Evolutionary conservation across 2,329 filamentous ascomycete species (phyloP).

Genomic region (Ascocoryne sarcoides): DNA sequence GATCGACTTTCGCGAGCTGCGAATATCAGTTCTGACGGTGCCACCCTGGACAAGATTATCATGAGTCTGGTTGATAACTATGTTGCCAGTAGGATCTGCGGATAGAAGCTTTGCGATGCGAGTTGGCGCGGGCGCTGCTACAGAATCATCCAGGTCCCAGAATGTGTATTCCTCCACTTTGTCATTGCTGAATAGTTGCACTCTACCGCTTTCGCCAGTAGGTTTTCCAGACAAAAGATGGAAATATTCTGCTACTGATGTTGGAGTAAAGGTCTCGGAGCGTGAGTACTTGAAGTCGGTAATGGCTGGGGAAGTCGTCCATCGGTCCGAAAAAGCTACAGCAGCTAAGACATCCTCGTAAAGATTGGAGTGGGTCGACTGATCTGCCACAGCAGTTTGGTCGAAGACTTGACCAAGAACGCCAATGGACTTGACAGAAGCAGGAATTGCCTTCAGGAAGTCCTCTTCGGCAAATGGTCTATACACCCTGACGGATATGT

Average conservation of each 20-base stretch:
- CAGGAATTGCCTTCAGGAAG: conserved; percentile 74
- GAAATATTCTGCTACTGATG: conserved; percentile 43
- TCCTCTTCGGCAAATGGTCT: conserved; percentile 91
- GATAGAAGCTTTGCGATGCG: conserved; percentile 53
- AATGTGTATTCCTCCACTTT: conserved; percentile 79
- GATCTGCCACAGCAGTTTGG: conserved; percentile 63
- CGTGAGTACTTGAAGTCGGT: conserved; percentile 87
- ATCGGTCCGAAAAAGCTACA: conserved; percentile 67
- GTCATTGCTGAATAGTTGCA: conserved; percentile 42
- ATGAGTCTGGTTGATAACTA: conserved; percentile 53
- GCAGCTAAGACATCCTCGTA: conserved; percentile 88
- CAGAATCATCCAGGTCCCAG: conserved; percentile 80
- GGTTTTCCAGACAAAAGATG: conserved; percentile 41
- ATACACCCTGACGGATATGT: conserved; percentile 88
- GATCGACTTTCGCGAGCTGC: conserved; percentile 71
- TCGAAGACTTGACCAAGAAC: conserved; percentile 84
- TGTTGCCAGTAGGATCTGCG: conserved; percentile 59
- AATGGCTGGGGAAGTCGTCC: conserved; percentile 53
- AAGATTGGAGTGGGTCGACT: conserved; percentile 70
- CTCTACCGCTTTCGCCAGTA: conserved; percentile 13
- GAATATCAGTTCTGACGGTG: conserved; percentile 73
- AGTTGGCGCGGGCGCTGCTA: conserved; percentile 54
- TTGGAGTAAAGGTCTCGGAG: conserved; percentile 46
- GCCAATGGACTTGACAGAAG: conserved; percentile 64
- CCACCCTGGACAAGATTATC: conserved; percentile 67